These are phyloP conservation scores for Saccharomycopsis guyanensis DNA, from an alignment of 805 yeast genomes.

Conservation along the genomic window DNA sequence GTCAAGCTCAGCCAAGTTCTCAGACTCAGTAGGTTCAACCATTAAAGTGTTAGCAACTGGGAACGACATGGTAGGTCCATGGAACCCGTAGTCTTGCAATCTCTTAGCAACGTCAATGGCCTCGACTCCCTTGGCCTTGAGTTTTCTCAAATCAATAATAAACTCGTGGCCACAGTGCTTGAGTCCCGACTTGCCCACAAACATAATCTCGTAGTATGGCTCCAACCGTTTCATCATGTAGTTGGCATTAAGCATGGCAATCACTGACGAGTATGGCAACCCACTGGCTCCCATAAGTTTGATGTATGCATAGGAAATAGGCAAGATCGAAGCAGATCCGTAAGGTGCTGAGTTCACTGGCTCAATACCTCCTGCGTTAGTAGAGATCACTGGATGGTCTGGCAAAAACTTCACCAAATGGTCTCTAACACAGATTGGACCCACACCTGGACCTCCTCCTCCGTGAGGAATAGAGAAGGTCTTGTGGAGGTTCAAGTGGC, in stretches of 20 bases:
- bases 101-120: slow-evolving; percentile 97
- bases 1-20: slow-evolving; percentile 79
- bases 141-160: slow-evolving; percentile 82
- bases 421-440: slow-evolving; percentile 88
- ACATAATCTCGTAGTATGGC: slow-evolving; percentile 67
- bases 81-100: slow-evolving; percentile 96
- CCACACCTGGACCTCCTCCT: slow-evolving; percentile 99
- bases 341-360: slow-evolving; percentile 91
- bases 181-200: slow-evolving; percentile 49
- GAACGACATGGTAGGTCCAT: slow-evolving; percentile 98
- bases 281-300: slow-evolving; percentile 87
- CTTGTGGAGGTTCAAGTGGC: slow-evolving; percentile 94
- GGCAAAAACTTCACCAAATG: slow-evolving; percentile 83
- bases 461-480: slow-evolving; percentile 98
- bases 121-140: slow-evolving; percentile 73
- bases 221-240: slow-evolving; percentile 81
- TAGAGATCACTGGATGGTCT: slow-evolving; percentile 52
- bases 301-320: slow-evolving; percentile 91
- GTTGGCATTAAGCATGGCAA: slow-evolving; percentile 93
- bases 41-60: slow-evolving; percentile 96
- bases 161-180: slow-evolving; percentile 95
- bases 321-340: slow-evolving; percentile 89
- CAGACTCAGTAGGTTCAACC: slow-evolving; percentile 98
- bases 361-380: slow-evolving; percentile 47
- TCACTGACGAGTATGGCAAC: slow-evolving; percentile 75